phyloP scores from a whole-genome alignment of 2,329 filamentous ascomycete species.

The Diaporthe nobilis region DNA sequence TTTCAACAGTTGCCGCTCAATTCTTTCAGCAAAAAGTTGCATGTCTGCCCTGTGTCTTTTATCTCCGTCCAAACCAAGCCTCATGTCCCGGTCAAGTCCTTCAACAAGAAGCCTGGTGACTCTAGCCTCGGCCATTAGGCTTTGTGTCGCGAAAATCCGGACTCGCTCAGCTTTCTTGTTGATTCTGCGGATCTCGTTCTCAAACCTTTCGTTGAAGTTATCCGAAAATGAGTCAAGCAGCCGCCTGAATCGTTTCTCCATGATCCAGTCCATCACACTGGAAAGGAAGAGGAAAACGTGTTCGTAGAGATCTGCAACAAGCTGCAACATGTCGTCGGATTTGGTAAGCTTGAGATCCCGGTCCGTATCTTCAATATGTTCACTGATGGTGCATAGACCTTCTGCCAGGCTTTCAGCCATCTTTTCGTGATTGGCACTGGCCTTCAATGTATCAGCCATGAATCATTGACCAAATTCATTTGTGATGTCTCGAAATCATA shows the following conservation, averaged over 20 bases:
- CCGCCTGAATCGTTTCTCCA: conserved; percentile 40
- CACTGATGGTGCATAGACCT: conserved; percentile 43
- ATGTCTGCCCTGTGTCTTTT: not conserved
- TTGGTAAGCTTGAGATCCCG: conserved; percentile 38
- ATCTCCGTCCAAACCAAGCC: conserved; percentile 40
- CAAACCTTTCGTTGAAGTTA: conserved; percentile 36
- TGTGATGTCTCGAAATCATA: not conserved
- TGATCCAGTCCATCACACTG: conserved; percentile 45
- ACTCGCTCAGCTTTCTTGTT: conserved; percentile 33
- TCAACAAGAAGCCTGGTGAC: conserved; percentile 34
- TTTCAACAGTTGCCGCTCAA: not conserved
- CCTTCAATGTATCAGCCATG: conserved; percentile 33
- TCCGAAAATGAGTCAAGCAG: conserved; percentile 45
- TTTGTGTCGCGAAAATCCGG: conserved; percentile 37
- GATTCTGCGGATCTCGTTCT: conserved; percentile 41
- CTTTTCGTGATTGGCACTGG: conserved; percentile 46
- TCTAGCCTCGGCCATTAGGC: conserved; percentile 40
- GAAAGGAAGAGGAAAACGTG: conserved; percentile 47
- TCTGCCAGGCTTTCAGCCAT: conserved; percentile 44
- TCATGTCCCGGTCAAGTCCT: conserved; percentile 23
- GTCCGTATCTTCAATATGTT: conserved; percentile 41
- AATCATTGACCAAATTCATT: not conserved
- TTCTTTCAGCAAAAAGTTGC: not conserved
- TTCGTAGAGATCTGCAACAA: conserved; percentile 44
- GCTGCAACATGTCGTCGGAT: conserved; percentile 39